A percentile compares a stretch with the other conserved stretches of the same genome.
phyloP scores from a whole-genome alignment of 2,329 filamentous ascomycete species.

The Aspergillus intermedius region DNA sequence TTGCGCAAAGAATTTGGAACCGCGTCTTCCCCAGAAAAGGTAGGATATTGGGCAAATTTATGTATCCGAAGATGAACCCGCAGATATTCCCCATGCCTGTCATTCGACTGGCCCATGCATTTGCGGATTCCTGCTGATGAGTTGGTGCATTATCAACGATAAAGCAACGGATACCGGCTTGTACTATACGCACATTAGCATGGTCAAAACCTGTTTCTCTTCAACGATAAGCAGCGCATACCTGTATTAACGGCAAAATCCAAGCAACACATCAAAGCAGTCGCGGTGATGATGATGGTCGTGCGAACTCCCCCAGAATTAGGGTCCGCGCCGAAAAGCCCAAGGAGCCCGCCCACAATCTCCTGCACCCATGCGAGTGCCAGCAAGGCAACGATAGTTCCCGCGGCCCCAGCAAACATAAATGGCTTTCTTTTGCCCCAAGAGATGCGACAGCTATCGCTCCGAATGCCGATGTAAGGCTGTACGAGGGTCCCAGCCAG shows the following conservation, averaged over 20 bases:
- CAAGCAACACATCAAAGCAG: constrained; percentile 79
- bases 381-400: constrained; percentile 62
- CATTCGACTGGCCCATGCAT: constrained; percentile 86
- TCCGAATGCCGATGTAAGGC: constrained; percentile 74
- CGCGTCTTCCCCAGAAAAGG: constrained; percentile 81
- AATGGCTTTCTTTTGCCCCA: constrained; percentile 80
- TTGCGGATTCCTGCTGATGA: constrained; percentile 88
- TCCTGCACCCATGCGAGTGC: constrained; percentile 69
- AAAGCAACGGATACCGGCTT: constrained; percentile 84
- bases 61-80: constrained; percentile 80
- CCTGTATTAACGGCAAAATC: constrained; percentile 94
- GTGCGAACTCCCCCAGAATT: constrained; percentile 59
- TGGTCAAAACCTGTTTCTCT: background rate
- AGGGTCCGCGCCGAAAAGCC: constrained; percentile 64
- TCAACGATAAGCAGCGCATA: constrained; percentile 28
- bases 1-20: constrained; percentile 84
- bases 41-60: constrained; percentile 66
- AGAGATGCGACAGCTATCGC: constrained; percentile 65
- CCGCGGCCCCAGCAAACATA: constrained; percentile 63
- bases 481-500: constrained; percentile 73
- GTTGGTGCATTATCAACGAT: constrained; percentile 89
- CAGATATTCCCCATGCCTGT: constrained; percentile 85
- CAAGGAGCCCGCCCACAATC: constrained; percentile 60
- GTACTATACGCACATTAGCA: constrained; percentile 48
- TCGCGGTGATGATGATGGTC: constrained; percentile 68